Base-by-base conservation (phyloP, 2,329 filamentous ascomycete genomes). In the Pyrenophora tritici-repentis region DNA sequence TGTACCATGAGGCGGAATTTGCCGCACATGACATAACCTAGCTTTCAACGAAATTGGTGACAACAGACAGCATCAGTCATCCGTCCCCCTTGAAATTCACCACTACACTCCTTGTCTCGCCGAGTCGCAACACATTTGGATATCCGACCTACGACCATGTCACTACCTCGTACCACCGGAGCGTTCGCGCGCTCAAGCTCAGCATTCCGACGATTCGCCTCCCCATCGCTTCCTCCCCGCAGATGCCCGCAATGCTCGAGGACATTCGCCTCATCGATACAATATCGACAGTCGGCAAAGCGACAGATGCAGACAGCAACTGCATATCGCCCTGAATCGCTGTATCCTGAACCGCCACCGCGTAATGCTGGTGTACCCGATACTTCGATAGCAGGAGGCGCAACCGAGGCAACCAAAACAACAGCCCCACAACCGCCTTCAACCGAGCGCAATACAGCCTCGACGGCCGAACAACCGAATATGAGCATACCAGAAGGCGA, bases 251-350 rank as follows among this genome's bases (percentile, higher is more conserved):
- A 75, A 67, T 80, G 78, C 61, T 64, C 76, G 36, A 77, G 77
- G 55, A 70, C 73, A 20, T 79, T 79, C 62, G 76, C 77, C 36
- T 75, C 75, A 18, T 73, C 68, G 53, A 65, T 53, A 34, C 66
- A 70, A 5, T 68, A 66, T 51, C 61, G 65, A 6, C 69, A 72
- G 47, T 70, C 72, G 10, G 65, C 68, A 2, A 73, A 70, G 63
- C 62, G 73, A 17, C 70, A 71, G 55, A 80, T 89, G 68, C 85
- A 86, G 69, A 88, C 86, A 10, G 83, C 83, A 26, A 86, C 84
- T 14, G 83, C 83, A 40, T 86, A 86, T 63, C 83, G 82, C 50
- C 84, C 86, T 16, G 81, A 84, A 52, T 78, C 78, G 2, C 72
- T 88, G n/a, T 77, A 81, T 13, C 73, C 80, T 1, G 76, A 80